Base-by-base conservation (phyloP, 768 basidiomycete genomes). In the Russula compacta region DNA sequence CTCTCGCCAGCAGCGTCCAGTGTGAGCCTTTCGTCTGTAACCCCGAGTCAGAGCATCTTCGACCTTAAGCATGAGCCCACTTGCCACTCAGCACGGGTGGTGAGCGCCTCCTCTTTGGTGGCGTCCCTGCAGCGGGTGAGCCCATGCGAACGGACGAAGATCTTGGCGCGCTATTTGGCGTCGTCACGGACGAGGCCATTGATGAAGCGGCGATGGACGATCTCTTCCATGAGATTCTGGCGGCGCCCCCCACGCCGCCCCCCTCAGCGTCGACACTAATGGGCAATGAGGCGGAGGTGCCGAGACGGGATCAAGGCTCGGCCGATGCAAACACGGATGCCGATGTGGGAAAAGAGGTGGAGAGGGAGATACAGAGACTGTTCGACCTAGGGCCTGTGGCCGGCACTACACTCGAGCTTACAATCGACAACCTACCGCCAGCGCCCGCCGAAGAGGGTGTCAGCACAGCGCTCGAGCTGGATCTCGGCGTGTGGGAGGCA, bases 31-130 rank as follows among this genome's bases (percentile, higher is more conserved):
- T 65, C 61, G 50, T 69, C 59, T 63, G 62, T 63, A 71, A 71
- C 64, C 67, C 72, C 71, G 69, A 71, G 66, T 64, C 59, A 64
- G 52, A 68, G 46, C 53, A 60, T 73, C 71, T 66, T 73, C 67
- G 72, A 70, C 17, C 56, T 63, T 66, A 72, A 74, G 63, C 71
- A 73, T 71, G 79, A 85, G 71, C 75, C 87, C 85, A 88, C 91
- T 93, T 84, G 91, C 91, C 91, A 93, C 86, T 86, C 88, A 87
- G 91, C 91, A 93, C 91, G 91, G 91, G 87, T 93, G 91, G 91
- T 82, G 91, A 85, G 81, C 83, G 81, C 80, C 78, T 79, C 74
- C 76, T 74, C 74, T 72, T 70, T 79, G 69, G 75, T 80, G 79
- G 79, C 83, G 85, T 79, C 91, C 91, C 88, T 85, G 91, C 91